Evolutionary conservation across 768 basidiomycete genomes (phyloP), one percentile per base, ranked within the genome.

Genomic region (Glaciozyma martinii): DNA sequence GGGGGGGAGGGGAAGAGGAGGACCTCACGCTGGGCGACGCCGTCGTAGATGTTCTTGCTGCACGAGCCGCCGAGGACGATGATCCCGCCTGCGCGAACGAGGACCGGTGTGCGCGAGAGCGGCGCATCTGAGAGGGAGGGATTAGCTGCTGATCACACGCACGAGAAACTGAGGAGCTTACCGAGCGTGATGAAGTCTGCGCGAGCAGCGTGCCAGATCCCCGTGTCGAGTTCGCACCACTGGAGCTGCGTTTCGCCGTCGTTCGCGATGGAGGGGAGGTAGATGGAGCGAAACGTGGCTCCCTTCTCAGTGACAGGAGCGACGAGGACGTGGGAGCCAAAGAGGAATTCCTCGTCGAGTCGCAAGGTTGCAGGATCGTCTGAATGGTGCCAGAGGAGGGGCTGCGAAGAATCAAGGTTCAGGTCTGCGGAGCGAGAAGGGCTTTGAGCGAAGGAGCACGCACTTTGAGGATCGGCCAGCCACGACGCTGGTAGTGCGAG

Each of bases 141-240:
- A 5, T n/a, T 5, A 12, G 21, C 47, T n/a, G 47, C 18, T n/a
- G 25, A 25, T 21, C 25, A 25, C 23, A 4, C 15, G 18, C 9
- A 7, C 19, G 3, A 42, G 23, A 42, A 15, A 15, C 1, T 5
- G 52, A 37, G 18, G 18, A 42, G 4, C 55, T 19, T 25, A 56
- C 57, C 57, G 19, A 59, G 29, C 29, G 16, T 37, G 8, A 21
- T 16, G 21, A 59, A 30, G 15, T 23, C 29, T 9, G 29, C 57
- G 3, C 47, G 19, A 8, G 44, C 57, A 13, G 32, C 15, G 32
- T 59, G 57, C 57, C 57, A 59, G 25, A 21, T 46, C 18, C 57
- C 57, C 8, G 57, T 59, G 46, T 59, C 57, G 9, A 46, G n/a
- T 44, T 59, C 57, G 57, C 57, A 59, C 57, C 57, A 59, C 30